phyloP scores from a whole-genome alignment of 257 asterid species.

The Salvia rosmarinus region DNA sequence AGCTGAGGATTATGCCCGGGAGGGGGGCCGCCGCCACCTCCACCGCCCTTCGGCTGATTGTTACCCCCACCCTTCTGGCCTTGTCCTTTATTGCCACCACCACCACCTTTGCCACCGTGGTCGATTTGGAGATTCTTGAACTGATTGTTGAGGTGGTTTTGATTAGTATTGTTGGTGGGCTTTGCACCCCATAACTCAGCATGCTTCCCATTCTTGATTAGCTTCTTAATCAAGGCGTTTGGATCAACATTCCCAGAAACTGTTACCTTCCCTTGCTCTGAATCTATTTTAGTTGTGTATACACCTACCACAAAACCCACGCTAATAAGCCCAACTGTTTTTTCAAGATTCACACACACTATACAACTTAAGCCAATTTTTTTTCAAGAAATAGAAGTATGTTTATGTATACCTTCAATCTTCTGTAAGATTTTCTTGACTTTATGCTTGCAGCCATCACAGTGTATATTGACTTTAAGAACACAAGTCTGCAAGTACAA shows the following conservation, averaged over 20 bases:
- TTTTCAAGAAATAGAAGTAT: not conserved
- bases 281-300: constrained; percentile 68
- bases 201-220: constrained; percentile 77
- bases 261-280: constrained; percentile 88
- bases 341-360: not conserved
- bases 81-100: constrained; percentile 46
- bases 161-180: constrained; percentile 45
- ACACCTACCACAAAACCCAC: constrained; percentile 54
- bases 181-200: constrained; percentile 97
- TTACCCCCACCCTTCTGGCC: constrained; percentile 36
- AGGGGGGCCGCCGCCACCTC: constrained; percentile 26
- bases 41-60: constrained; percentile 41
- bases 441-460: constrained; percentile 94
- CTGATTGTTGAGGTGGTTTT: constrained; percentile 61
- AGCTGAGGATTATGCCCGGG: constrained; percentile 42
- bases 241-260: constrained; percentile 86
- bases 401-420: constrained; percentile 69
- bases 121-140: constrained; percentile 68
- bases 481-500: constrained; percentile 94
- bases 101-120: constrained; percentile 60
- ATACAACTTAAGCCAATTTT: not conserved
- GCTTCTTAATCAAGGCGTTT: constrained; percentile 80
- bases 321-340: not conserved
- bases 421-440: constrained; percentile 98
- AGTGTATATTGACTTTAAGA: constrained; percentile 94